Evolutionary conservation across 1,139 yeast species (phyloP).

Genomic region (Meyerozyma guilliermondii): DNA sequence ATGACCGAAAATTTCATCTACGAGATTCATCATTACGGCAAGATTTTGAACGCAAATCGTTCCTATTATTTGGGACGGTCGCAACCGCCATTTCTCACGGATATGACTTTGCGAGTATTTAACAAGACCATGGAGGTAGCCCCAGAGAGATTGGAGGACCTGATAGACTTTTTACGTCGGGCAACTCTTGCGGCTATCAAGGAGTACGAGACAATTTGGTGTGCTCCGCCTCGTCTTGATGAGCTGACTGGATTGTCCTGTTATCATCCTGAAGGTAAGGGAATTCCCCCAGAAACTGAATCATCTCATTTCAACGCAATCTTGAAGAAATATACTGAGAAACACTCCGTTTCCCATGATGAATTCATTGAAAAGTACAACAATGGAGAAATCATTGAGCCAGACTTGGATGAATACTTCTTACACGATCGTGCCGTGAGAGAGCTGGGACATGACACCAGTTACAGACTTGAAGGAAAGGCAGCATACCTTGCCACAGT

Average conservation of each 20-base stretch:
- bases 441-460: constrained; percentile 95
- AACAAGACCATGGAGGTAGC: constrained; percentile 46
- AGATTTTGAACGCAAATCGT: constrained; percentile 90
- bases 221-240: constrained; percentile 67
- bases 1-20: constrained; percentile 92
- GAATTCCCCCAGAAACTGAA: constrained; percentile 97
- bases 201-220: constrained; percentile 85
- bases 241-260: constrained; percentile 77
- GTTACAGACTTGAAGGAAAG: constrained; percentile 82
- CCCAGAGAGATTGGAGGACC: constrained; percentile 31
- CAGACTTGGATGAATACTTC: constrained; percentile 81
- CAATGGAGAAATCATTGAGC: constrained; percentile 59
- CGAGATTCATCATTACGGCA: constrained; percentile 87
- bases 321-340: constrained; percentile 62
- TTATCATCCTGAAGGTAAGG: constrained; percentile 84
- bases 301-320: constrained; percentile 79
- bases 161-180: constrained; percentile 57
- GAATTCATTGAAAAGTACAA: constrained; percentile 74
- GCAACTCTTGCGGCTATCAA: constrained; percentile 77
- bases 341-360: constrained; percentile 55
- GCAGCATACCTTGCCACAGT: constrained; percentile 90
- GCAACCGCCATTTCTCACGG: constrained; percentile 97
- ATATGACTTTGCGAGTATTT: constrained; percentile 76
- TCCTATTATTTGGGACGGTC: constrained; percentile 88
- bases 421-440: constrained; percentile 93